These are phyloP conservation scores for Sporothrix pseudoabietina DNA, from an alignment of 2,329 filamentous ascomycete genomes.

Conservation along the genomic window DNA sequence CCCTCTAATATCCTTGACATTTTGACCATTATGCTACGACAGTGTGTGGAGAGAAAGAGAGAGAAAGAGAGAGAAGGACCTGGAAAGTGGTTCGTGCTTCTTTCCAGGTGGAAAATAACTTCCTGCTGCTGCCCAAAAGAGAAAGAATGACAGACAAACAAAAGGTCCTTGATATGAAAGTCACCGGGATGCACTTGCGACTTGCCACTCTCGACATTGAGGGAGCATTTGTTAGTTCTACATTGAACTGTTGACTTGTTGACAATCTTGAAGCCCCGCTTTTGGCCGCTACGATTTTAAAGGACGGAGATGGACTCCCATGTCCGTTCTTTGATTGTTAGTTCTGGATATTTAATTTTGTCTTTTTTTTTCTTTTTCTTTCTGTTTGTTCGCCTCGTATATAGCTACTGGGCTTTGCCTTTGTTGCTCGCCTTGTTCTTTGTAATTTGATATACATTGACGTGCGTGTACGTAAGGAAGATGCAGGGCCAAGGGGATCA, in stretches of 20 bases:
- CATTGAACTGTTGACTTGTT: neutral
- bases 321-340: neutral
- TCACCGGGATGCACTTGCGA: neutral
- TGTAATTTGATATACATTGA: neutral
- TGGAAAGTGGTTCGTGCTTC: neutral
- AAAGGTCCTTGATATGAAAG: neutral
- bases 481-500: neutral
- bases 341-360: neutral
- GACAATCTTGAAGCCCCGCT: neutral
- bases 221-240: neutral
- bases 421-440: neutral
- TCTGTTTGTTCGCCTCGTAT: neutral
- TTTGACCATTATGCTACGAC: neutral
- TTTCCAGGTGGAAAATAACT: conserved; percentile 2
- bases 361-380: neutral
- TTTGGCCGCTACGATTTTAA: neutral
- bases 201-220: neutral
- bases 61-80: neutral
- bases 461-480: conserved; percentile 3
- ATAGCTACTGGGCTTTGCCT: neutral
- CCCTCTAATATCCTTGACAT: neutral
- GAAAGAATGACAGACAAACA: neutral
- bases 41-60: neutral
- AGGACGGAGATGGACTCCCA: neutral
- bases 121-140: neutral